Conservation (phyloP, 225 moss, liverwort and hornwort genomes). For the Climacium dendroides region DNA sequence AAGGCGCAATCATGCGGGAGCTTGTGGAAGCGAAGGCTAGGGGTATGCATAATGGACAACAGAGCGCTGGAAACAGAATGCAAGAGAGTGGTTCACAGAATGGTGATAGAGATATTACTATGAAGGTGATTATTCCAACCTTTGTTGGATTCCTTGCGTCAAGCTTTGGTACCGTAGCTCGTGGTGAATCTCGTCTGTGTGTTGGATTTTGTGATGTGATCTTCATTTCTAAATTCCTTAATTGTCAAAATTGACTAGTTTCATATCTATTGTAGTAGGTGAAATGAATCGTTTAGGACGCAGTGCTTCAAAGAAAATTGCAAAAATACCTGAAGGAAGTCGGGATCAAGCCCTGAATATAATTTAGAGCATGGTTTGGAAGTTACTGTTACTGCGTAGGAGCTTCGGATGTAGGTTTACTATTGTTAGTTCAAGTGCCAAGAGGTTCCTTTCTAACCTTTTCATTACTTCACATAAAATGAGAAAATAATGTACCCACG, state of each 20-base stretch:
- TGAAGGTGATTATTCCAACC: background rate
- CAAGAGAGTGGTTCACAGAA: background rate
- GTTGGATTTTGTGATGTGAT: background rate
- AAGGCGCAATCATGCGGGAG: slow-evolving; percentile 34
- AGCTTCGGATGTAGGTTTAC: background rate
- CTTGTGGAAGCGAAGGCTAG: slow-evolving; percentile 7
- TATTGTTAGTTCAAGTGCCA: background rate
- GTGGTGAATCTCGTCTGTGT: background rate
- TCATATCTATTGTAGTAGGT: background rate
- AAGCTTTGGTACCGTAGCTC: background rate
- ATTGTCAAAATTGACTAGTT: background rate
- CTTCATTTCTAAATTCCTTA: background rate
- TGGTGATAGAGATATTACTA: background rate
- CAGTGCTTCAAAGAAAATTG: background rate
- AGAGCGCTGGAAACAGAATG: background rate
- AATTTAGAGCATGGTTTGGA: background rate
- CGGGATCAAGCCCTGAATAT: too few species aligned
- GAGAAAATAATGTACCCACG: background rate
- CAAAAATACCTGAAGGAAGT: background rate
- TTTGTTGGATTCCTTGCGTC: background rate
- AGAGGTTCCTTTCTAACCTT: background rate
- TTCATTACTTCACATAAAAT: background rate
- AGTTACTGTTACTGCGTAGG: background rate
- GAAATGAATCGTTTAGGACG: background rate
- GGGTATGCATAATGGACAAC: background rate